Evolutionary conservation across 306 rosid genomes (phyloP).

Genomic region (Prunus mongolica): DNA sequence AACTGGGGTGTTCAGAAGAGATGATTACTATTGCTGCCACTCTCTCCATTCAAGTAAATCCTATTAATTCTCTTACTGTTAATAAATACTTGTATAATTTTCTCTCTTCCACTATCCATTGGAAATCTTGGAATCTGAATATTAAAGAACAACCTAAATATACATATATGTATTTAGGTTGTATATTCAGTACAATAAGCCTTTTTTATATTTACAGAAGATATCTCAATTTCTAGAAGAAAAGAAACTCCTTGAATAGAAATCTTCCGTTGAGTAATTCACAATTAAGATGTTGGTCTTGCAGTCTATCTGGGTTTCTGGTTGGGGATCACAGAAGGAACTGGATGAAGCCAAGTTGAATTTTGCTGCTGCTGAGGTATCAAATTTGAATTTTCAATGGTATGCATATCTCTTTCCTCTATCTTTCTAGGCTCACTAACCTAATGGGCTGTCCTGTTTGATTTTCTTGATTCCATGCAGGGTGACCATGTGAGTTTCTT

Average conservation of each 20-base stretch:
- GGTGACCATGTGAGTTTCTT: slow-evolving; percentile 92
- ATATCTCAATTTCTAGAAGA: background rate
- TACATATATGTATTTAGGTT: background rate
- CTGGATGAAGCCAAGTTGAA: slow-evolving; percentile 91
- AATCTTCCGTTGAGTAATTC: slow-evolving; percentile 13
- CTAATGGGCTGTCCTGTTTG: background rate
- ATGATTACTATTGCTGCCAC: slow-evolving; percentile 78
- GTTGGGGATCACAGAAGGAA: slow-evolving; percentile 83
- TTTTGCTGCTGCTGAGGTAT: slow-evolving; percentile 92
- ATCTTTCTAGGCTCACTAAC: background rate
- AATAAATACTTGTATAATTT: background rate
- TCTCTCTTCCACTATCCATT: background rate
- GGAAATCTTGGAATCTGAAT: background rate
- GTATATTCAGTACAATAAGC: background rate
- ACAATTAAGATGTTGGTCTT: slow-evolving; percentile 29
- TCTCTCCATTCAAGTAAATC: slow-evolving; percentile 82
- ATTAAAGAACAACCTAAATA: background rate
- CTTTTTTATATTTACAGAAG: too few relatives aligned
- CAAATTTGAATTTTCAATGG: slow-evolving; percentile 9
- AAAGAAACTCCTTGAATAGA: background rate
- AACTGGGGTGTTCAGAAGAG: slow-evolving; percentile 92
- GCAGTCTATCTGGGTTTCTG: slow-evolving; percentile 88
- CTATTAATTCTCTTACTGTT: slow-evolving; percentile 5
- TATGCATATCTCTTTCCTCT: too few relatives aligned
- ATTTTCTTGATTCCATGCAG: slow-evolving; percentile 42